Percentiles rank a stretch among this genome's conserved stretches.
phyloP scores from a whole-genome alignment of 2,329 filamentous ascomycete genomes.

The Phoma sp. region DNA sequence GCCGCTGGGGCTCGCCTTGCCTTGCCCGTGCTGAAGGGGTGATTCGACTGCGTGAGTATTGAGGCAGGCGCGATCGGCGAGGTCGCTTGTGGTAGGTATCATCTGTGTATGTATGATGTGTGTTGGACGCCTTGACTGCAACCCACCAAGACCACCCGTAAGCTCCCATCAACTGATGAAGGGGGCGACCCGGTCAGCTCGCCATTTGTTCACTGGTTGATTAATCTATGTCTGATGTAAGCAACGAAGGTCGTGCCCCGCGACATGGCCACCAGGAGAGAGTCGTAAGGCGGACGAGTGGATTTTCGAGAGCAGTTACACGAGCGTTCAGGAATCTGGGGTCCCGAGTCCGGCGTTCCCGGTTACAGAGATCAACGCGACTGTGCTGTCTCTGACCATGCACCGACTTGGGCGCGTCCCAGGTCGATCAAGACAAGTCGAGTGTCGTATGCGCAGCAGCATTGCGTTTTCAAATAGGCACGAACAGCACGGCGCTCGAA shows the following conservation, averaged over 20 bases:
- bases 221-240: conserved; percentile 8
- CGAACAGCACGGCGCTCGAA: neutral
- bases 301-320: neutral
- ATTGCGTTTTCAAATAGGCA: neutral
- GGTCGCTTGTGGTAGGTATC: no score
- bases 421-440: no score
- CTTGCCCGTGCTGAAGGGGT: neutral
- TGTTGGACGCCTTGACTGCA: conserved; percentile 8
- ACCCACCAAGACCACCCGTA: conserved; percentile 1
- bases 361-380: no score
- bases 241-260: neutral
- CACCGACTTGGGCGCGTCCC: no score
- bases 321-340: conserved; percentile 6
- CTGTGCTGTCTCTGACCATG: no score
- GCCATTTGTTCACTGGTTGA: neutral
- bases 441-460: no score
- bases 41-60: neutral
- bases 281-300: no score
- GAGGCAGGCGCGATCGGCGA: conserved; percentile 4
- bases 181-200: conserved; percentile 1
- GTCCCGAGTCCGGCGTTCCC: neutral
- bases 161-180: neutral
- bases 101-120: conserved; percentile 3
- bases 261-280: no score
- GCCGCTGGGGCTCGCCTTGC: no score